These are phyloP conservation scores for Boletus sensibilis DNA, from an alignment of 768 basidiomycete species.

Conservation along the genomic window DNA sequence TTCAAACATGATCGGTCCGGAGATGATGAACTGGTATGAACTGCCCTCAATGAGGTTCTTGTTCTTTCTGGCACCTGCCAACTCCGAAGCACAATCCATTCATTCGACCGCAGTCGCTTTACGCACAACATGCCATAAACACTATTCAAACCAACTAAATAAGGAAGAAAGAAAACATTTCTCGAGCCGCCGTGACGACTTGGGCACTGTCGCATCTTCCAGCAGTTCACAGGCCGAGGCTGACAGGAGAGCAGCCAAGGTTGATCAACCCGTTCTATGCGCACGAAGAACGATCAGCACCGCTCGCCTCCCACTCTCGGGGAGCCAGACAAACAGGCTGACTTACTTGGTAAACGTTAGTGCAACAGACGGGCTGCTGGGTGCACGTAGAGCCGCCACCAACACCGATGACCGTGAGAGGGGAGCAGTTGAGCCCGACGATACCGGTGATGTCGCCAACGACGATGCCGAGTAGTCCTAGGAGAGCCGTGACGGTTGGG, in stretches of 20 bases:
- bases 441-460: neutral
- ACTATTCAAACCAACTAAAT: neutral
- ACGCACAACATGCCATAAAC: neutral
- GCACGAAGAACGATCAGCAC: neutral
- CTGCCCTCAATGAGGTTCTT: neutral
- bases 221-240: neutral
- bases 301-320: neutral
- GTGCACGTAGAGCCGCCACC: neutral
- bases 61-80: neutral
- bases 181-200: neutral
- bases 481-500: neutral
- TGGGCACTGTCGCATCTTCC: neutral
- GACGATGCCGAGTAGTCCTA: neutral
- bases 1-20: no score
- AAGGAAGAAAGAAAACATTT: neutral
- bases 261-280: slow-evolving; percentile 11
- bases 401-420: neutral
- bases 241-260: slow-evolving; percentile 18
- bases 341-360: slow-evolving; percentile 7
- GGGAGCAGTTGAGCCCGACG: slow-evolving; percentile 5
- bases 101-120: neutral
- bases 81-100: neutral
- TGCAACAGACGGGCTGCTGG: slow-evolving; percentile 16
- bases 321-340: neutral
- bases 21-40: no score